phyloP scores from a whole-genome alignment of 164 flowering plant species.

The Vitis cinerea region DNA sequence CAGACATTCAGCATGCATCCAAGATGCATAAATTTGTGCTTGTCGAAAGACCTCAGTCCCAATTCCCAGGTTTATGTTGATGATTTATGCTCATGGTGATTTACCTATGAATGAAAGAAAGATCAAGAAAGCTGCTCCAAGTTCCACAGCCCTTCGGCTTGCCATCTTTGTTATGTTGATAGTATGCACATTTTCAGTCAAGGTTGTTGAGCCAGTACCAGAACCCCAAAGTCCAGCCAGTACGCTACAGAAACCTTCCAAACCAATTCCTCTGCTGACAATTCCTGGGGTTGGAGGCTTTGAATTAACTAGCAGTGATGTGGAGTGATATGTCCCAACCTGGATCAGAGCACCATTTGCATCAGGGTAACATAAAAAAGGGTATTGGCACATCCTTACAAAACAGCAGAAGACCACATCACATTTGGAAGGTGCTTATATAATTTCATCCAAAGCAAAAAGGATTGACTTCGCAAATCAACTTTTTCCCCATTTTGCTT shows the following conservation, averaged over 20 bases:
- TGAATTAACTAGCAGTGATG: slow-evolving; percentile 51
- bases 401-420: neutral
- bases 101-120: slow-evolving; percentile 77
- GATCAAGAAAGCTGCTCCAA: slow-evolving; percentile 74
- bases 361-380: neutral
- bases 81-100: neutral
- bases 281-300: slow-evolving; percentile 81
- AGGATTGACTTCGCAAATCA: neutral
- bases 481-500: neutral
- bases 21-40: neutral
- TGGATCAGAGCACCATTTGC: slow-evolving; percentile 25
- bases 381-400: neutral
- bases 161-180: slow-evolving; percentile 72
- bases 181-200: slow-evolving; percentile 84
- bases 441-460: neutral
- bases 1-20: neutral
- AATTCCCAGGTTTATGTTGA: no score
- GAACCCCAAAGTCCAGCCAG: slow-evolving; percentile 95
- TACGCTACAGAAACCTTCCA: slow-evolving; percentile 89
- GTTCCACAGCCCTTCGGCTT: slow-evolving; percentile 60
- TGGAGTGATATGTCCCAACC: slow-evolving; percentile 83
- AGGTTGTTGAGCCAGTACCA: slow-evolving; percentile 82
- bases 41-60: no score
- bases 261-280: slow-evolving; percentile 86
- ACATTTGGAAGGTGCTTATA: neutral